Evolutionary conservation across 768 basidiomycete species (phyloP).

Genomic region (Phylloporus rhodoxanthus): DNA sequence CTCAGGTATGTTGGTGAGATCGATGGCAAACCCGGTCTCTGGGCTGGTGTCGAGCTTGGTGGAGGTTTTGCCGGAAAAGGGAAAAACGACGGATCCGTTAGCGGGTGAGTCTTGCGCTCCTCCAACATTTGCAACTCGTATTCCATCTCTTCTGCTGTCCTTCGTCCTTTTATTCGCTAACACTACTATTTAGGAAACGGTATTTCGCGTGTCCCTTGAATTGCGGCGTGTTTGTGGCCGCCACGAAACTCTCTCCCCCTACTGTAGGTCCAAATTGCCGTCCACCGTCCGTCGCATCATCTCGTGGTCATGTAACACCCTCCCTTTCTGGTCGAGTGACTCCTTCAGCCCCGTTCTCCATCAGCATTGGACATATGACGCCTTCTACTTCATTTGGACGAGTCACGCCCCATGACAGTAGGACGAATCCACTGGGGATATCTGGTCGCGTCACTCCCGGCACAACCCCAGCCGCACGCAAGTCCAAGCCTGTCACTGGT

Average conservation of each 20-base stretch:
- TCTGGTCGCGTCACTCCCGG: conserved; percentile 48
- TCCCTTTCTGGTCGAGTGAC: conserved; percentile 42
- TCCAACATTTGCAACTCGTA: neutral
- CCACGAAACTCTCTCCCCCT: conserved; percentile 72
- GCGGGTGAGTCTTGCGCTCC: conserved; percentile 55
- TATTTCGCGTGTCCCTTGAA: conserved; percentile 83
- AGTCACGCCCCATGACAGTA: conserved; percentile 28
- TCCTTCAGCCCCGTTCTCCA: conserved; percentile 35
- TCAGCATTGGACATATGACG: conserved; percentile 46
- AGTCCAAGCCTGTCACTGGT: conserved; percentile 27
- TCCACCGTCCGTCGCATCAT: conserved; percentile 78
- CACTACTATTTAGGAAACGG: conserved; percentile 44
- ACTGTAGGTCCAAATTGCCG: conserved; percentile 58
- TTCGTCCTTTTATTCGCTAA: conserved; percentile 9
- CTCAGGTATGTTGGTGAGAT: conserved; percentile 80
- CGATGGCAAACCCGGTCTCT: conserved; percentile 81
- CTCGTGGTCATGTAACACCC: conserved; percentile 45
- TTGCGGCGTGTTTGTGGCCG: conserved; percentile 88
- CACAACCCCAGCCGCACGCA: conserved; percentile 28
- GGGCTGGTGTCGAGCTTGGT: conserved; percentile 90
- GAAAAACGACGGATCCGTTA: conserved; percentile 90
- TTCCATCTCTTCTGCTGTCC: neutral
- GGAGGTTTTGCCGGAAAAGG: conserved; percentile 86
- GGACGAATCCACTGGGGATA: conserved; percentile 24
- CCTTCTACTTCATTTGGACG: conserved; percentile 50